A percentile compares a stretch with the other conserved stretches of the same genome.
Conservation (phyloP, 208 protist species). For the Trypanosoma vivax region DNA sequence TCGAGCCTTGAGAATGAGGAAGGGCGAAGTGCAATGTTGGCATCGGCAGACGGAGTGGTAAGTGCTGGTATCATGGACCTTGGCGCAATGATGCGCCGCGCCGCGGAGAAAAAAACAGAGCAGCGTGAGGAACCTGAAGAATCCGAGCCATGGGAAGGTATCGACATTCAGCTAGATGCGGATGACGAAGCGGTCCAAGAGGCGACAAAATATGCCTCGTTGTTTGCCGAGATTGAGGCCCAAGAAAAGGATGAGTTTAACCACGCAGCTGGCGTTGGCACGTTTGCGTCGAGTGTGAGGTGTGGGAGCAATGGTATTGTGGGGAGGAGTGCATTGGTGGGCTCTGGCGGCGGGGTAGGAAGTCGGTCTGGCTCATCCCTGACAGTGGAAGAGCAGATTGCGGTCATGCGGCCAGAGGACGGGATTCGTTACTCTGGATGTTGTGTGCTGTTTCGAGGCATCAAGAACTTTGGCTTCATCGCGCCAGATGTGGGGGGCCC, state of each 20-base stretch:
- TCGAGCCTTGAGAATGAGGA: background rate
- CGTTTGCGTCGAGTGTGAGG: no score
- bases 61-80: slow-evolving; percentile 8
- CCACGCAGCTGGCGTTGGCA: background rate
- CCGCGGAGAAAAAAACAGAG: background rate
- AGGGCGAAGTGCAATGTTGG: background rate
- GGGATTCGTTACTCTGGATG: slow-evolving; percentile 38
- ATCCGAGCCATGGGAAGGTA: background rate
- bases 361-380: background rate
- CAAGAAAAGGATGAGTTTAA: background rate
- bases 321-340: no score
- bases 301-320: no score
- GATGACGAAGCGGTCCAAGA: slow-evolving; percentile 57
- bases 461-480: slow-evolving; percentile 75
- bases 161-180: slow-evolving; percentile 42
- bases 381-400: slow-evolving; percentile 61
- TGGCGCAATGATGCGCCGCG: slow-evolving; percentile 7
- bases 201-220: slow-evolving; percentile 49
- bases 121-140: background rate
- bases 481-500: slow-evolving; percentile 62
- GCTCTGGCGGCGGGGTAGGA: background rate
- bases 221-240: slow-evolving; percentile 17
- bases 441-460: slow-evolving; percentile 56
- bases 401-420: slow-evolving; percentile 55
- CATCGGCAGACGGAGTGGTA: background rate